These are phyloP conservation scores for Hypoxylon perforatum DNA, from an alignment of 495 filamentous ascomycete genomes.

Conservation along the genomic window DNA sequence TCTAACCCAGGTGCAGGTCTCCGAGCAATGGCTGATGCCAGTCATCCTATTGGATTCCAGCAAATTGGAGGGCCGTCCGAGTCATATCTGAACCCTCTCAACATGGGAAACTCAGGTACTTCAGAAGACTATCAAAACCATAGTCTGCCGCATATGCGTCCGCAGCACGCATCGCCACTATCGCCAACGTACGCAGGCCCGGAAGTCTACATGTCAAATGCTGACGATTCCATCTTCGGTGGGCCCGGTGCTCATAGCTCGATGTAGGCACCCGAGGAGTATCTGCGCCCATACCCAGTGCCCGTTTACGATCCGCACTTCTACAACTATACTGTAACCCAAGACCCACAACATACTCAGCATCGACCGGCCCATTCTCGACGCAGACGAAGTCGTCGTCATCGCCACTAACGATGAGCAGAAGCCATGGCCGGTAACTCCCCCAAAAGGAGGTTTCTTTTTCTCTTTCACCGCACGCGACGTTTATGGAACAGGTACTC, in stretches of 20 bases:
- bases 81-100: slow-evolving; percentile 35
- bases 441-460: slow-evolving; percentile 2
- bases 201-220: slow-evolving; percentile 34
- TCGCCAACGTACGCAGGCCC: slow-evolving; percentile 33
- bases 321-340: neutral
- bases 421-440: neutral
- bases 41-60: slow-evolving; percentile 17
- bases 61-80: slow-evolving; percentile 23
- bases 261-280: slow-evolving; percentile 36
- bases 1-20: slow-evolving; percentile 4
- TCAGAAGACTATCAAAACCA: slow-evolving; percentile 16
- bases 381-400: neutral
- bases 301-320: neutral
- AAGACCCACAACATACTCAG: neutral
- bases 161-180: slow-evolving; percentile 14
- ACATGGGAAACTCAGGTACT: slow-evolving; percentile 1
- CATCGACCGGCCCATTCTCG: neutral
- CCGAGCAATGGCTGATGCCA: slow-evolving; percentile 13
- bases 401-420: neutral
- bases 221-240: slow-evolving; percentile 23
- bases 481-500: slow-evolving; percentile 32
- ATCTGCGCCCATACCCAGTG: neutral
- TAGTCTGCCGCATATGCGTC: slow-evolving; percentile 25
- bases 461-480: slow-evolving; percentile 28
- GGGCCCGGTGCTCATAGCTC: slow-evolving; percentile 35